Evolutionary conservation across 495 filamentous ascomycete genomes (phyloP).

Genomic region (Neurospora sp.): DNA sequence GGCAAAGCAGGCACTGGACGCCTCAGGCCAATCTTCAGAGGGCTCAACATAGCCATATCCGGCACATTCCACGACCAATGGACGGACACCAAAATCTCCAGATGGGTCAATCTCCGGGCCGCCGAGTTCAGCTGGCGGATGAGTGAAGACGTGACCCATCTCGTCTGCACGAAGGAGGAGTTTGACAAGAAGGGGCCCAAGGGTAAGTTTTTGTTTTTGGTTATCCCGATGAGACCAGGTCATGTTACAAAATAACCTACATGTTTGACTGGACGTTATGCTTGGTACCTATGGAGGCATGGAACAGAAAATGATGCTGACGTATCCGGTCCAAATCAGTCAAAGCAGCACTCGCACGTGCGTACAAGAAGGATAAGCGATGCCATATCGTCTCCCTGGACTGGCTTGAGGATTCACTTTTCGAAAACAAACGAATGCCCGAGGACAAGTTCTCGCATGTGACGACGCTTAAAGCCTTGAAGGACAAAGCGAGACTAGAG

Average conservation of each 20-base stretch:
- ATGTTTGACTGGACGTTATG: background rate
- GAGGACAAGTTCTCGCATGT: constrained; percentile 16
- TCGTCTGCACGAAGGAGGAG: constrained; percentile 23
- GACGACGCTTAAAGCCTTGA: constrained; percentile 7
- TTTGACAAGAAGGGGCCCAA: constrained; percentile 12
- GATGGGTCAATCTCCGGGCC: constrained; percentile 21
- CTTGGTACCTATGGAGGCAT: background rate
- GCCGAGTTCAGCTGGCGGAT: constrained; percentile 14
- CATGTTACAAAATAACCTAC: background rate
- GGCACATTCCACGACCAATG: constrained; percentile 21
- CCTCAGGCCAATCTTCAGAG: constrained; percentile 17
- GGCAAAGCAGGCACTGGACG: background rate
- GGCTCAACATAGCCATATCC: constrained; percentile 18
- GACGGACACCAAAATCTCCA: constrained; percentile 19
- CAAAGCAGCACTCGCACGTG: constrained; percentile 9
- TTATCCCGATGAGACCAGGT: background rate
- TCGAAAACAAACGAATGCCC: constrained; percentile 2
- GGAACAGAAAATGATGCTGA: background rate
- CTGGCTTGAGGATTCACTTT: constrained; percentile 32
- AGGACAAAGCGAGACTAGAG: constrained; percentile 35
- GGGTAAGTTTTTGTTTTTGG: constrained; percentile 1
- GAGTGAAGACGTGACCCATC: constrained; percentile 24
- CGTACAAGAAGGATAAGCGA: background rate
- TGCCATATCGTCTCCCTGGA: constrained; percentile 24
- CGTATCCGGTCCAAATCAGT: background rate